Evolutionary conservation across 306 rosid species (phyloP).

Genomic region (Styphnolobium japonicum): DNA sequence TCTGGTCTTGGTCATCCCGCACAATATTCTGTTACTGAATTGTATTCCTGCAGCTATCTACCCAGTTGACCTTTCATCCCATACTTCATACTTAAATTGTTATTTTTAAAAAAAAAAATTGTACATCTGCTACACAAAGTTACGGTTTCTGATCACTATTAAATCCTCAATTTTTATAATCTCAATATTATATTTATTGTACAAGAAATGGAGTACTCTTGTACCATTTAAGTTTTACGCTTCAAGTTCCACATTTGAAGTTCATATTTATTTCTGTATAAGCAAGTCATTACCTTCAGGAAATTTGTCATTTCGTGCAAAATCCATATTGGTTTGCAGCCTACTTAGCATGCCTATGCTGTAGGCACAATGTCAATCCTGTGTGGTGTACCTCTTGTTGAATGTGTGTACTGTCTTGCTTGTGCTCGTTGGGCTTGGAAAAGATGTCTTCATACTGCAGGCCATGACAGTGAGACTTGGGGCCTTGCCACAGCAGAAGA

Average conservation of each 20-base stretch:
- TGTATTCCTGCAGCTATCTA: neutral
- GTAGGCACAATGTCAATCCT: slow-evolving; percentile 63
- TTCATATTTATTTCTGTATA: neutral
- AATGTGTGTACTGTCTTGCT: slow-evolving; percentile 89
- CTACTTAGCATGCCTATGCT: slow-evolving; percentile 23
- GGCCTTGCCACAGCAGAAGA: slow-evolving; percentile 74
- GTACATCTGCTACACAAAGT: neutral
- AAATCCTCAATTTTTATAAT: neutral
- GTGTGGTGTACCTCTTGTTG: slow-evolving; percentile 84
- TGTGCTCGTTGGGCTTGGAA: slow-evolving; percentile 97
- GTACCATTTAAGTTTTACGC: slow-evolving; percentile 1
- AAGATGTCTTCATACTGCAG: slow-evolving; percentile 84
- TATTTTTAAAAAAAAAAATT: no score
- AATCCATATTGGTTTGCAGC: slow-evolving; percentile 8
- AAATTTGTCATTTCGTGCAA: slow-evolving; percentile 2
- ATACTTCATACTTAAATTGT: neutral
- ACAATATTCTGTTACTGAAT: slow-evolving; percentile 5
- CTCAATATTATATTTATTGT: slow-evolving; percentile 3
- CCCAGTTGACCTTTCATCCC: slow-evolving; percentile 9
- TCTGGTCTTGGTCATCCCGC: neutral
- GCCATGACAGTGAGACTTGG: slow-evolving; percentile 97
- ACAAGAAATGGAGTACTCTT: slow-evolving; percentile 3
- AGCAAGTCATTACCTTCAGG: neutral
- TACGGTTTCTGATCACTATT: neutral
- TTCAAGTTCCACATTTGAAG: slow-evolving; percentile 8